Conservation (phyloP, 495 filamentous ascomycete genomes). For the Aspergillus diversus region DNA sequence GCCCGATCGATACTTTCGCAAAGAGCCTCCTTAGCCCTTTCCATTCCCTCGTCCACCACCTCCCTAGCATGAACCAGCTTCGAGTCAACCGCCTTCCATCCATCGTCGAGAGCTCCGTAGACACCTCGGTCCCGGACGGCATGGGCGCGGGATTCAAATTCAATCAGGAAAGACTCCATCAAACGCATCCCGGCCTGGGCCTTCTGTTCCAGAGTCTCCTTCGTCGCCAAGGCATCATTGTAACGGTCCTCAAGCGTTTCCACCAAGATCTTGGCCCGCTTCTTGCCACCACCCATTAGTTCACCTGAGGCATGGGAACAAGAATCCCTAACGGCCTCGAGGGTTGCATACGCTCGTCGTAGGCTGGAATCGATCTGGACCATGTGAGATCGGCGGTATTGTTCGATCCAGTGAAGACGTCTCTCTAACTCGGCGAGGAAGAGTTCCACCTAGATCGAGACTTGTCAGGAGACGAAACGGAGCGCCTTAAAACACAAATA, state of each 20-base stretch:
- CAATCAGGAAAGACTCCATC: constrained; percentile 78
- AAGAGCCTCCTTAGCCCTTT: constrained; percentile 74
- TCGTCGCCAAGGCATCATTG: constrained; percentile 81
- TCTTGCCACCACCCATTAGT: constrained; percentile 82
- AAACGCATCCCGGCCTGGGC: constrained; percentile 83
- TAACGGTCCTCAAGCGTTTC: constrained; percentile 93
- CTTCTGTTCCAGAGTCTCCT: constrained; percentile 88
- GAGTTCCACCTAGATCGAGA: constrained; percentile 68
- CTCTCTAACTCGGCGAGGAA: constrained; percentile 88
- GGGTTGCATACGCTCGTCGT: constrained; percentile 75
- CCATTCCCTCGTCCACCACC: constrained; percentile 84
- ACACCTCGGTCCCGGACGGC: constrained; percentile 66
- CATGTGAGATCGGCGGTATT: constrained; percentile 80
- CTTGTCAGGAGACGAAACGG: constrained; percentile 1
- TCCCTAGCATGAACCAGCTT: constrained; percentile 73
- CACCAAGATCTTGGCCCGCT: constrained; percentile 84
- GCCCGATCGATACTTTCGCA: constrained; percentile 81
- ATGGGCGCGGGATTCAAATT: constrained; percentile 82
- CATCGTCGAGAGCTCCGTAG: constrained; percentile 66
- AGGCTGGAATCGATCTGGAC: constrained; percentile 81
- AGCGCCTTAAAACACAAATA: background rate
- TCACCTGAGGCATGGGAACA: constrained; percentile 92
- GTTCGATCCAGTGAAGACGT: constrained; percentile 85
- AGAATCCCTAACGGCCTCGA: constrained; percentile 83
- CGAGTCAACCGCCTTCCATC: constrained; percentile 73